phyloP scores from a whole-genome alignment of 2,329 filamentous ascomycete species.

The Talaromyces amestolkiae region DNA sequence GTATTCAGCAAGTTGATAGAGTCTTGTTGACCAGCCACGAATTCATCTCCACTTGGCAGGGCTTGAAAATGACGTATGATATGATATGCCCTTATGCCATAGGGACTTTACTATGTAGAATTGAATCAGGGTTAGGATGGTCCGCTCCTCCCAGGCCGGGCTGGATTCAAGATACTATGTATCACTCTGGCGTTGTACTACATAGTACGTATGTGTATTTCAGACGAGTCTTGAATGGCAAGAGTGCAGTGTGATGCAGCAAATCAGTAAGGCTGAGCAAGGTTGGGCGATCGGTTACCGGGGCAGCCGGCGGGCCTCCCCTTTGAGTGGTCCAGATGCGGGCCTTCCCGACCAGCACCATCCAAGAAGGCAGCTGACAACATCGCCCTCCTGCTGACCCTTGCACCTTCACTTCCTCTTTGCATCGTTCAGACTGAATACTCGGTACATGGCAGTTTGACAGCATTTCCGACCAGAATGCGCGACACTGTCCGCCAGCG shows the following conservation, averaged over 20 bases:
- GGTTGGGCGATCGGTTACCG: constrained; percentile 17
- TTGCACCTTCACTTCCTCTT: not conserved
- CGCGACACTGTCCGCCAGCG: not conserved
- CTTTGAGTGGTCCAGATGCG: constrained; percentile 6
- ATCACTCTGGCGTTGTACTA: too few relatives aligned
- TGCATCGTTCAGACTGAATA: not conserved
- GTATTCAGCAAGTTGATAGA: not conserved
- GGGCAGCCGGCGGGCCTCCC: constrained; percentile 14
- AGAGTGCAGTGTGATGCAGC: not conserved
- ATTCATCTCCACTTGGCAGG: not conserved
- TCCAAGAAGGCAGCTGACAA: constrained; percentile 2
- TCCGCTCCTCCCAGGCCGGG: not conserved
- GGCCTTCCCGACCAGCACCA: constrained; percentile 11
- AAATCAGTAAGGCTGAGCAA: not conserved
- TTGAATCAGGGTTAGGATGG: not conserved
- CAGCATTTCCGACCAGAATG: not conserved
- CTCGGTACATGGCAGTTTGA: not conserved
- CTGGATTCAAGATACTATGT: too few relatives aligned
- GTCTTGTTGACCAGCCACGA: not conserved
- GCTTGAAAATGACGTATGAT: not conserved
- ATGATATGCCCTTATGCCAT: not conserved
- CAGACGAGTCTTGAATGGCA: not conserved
- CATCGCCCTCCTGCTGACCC: not conserved
- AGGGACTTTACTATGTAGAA: not conserved
- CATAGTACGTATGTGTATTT: too few relatives aligned